Evolutionary conservation across 192 early-diverging fungal genomes (phyloP).

Genomic region (Coemansia sp.): DNA sequence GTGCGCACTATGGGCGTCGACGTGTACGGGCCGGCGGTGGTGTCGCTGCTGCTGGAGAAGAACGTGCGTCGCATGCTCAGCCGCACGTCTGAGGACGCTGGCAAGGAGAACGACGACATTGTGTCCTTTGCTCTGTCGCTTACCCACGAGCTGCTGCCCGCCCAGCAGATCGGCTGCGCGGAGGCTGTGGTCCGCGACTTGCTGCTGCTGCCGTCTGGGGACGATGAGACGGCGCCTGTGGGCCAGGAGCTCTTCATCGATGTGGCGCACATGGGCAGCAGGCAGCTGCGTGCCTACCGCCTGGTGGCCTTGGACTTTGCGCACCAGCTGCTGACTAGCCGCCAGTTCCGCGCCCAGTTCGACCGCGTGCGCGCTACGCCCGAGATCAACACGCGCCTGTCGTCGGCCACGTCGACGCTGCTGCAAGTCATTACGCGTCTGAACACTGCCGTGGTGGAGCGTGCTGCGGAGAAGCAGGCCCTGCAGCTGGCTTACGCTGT

Average conservation of each 20-base stretch:
- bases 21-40: conserved; percentile 73
- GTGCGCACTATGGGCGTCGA: conserved; percentile 78
- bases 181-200: conserved; percentile 63
- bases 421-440: conserved; percentile 32
- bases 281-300: conserved; percentile 46
- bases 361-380: conserved; percentile 3
- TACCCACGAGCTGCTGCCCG: conserved; percentile 65
- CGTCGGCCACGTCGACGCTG: conserved; percentile 15
- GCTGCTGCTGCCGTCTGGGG: conserved; percentile 54
- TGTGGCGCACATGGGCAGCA: conserved; percentile 21
- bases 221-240: neutral
- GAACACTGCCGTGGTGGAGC: conserved; percentile 18
- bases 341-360: conserved; percentile 31
- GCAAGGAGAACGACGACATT: conserved; percentile 65
- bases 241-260: conserved; percentile 16
- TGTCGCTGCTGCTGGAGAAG: conserved; percentile 75
- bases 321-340: conserved; percentile 48
- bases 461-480: conserved; percentile 48
- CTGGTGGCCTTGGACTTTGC: conserved; percentile 51
- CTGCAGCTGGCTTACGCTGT: conserved; percentile 64
- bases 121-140: conserved; percentile 77
- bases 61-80: conserved; percentile 57
- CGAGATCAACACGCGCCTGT: conserved; percentile 20
- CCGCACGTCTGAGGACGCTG: conserved; percentile 37
- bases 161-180: conserved; percentile 69